Evolutionary conservation across 2,329 filamentous ascomycete species (phyloP), one percentile per base, ranked within the genome.

Genomic region (Penicillium sp.): DNA sequence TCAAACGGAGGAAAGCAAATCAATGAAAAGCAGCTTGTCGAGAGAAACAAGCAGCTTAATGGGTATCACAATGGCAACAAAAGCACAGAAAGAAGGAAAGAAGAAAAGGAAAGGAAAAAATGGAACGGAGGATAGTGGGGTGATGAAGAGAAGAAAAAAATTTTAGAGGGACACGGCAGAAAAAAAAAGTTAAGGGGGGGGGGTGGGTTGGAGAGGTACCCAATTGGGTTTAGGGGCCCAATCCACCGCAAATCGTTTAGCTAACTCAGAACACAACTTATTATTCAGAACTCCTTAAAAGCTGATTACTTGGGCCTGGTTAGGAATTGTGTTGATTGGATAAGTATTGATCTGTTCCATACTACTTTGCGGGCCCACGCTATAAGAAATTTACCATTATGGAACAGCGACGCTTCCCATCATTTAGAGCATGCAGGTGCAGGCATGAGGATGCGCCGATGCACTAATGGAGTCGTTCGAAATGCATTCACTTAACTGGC

Each of bases 1-100:
- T 28, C 18, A 35, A 36, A 44, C 48, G 44, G 50, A 49, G 53
- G 54, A 57, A 8, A 32, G 29, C 49, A 50, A 37, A 34, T 35
- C 26, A 43, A 43, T 9, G 25, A 59, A 54, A 57, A 64, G 62
- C 61, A 59, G 58, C 54, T 60, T 63, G 63, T 55, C 57, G 41
- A 32, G 9, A 18, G 45, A 53, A 51, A 63, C 62, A 65, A 63
- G 59, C 59, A 57, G 53, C 61, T 56, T 57, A 61, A 12, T 53
- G 64, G 62, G 62, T 66, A 65, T 64, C 62, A 32, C 43, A 45
- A 45, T 38, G 18, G 25, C 34, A 45, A 65, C 54, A 63, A 54
- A 52, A 54, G 53, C 46, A 46, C 57, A 51, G 49, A 44, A 50
- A 32, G 29, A 32, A 11, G 11, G 29, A 8, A 39, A 38, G 11